phyloP scores from a whole-genome alignment of 192 early-diverging fungal genomes.

The Paraglomus brasilianum region DNA sequence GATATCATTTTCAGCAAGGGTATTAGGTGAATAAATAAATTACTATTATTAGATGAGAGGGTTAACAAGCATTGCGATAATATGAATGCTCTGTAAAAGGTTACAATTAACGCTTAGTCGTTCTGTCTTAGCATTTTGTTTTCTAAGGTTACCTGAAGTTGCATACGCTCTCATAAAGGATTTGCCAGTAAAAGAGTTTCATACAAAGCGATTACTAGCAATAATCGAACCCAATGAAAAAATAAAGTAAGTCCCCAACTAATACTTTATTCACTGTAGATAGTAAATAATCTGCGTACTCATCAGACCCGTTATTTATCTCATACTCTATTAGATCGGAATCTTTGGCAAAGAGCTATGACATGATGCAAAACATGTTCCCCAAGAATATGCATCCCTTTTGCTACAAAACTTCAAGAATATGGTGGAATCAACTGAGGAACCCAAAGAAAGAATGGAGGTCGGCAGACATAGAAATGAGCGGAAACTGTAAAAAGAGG shows the following conservation, averaged over 20 bases:
- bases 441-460: slow-evolving; percentile 40
- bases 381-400: slow-evolving; percentile 41
- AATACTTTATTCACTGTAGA: not conserved
- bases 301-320: not conserved
- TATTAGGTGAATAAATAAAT: slow-evolving; percentile 35
- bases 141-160: slow-evolving; percentile 51
- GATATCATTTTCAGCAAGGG: slow-evolving; percentile 51
- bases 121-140: slow-evolving; percentile 36
- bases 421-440: slow-evolving; percentile 44
- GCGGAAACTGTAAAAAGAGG: slow-evolving; percentile 48
- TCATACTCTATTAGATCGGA: slow-evolving; percentile 26
- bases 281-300: not conserved
- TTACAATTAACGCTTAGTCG: not conserved
- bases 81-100: no score
- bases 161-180: slow-evolving; percentile 44
- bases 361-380: slow-evolving; percentile 37
- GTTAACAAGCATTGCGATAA: no score
- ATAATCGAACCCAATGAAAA: slow-evolving; percentile 33
- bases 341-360: slow-evolving; percentile 28
- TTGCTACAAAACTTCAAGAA: slow-evolving; percentile 37
- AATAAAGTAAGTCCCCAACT: not conserved
- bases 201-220: slow-evolving; percentile 41
- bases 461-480: slow-evolving; percentile 42
- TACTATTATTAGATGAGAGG: no score
- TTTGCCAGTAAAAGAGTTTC: slow-evolving; percentile 42